A percentile compares a stretch with the other conserved stretches of the same genome.
Conservation (phyloP, 139 green algal genomes). For the Tetratostichococcus sp. region DNA sequence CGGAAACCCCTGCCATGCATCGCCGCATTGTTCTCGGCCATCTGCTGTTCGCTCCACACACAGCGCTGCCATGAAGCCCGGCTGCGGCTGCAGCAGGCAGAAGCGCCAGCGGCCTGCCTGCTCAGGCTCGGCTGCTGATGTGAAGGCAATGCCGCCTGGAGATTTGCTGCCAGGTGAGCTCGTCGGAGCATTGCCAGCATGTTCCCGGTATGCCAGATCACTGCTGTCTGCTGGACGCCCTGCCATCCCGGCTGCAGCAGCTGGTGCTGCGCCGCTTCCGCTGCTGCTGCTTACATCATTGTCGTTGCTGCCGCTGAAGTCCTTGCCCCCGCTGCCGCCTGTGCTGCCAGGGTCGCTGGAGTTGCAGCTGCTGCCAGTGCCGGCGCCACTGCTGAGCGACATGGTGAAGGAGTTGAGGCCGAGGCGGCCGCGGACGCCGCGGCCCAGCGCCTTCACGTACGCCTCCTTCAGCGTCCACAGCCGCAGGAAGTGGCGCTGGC, state of each 20-base stretch:
- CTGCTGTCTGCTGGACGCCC: no score
- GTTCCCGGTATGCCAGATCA: no score
- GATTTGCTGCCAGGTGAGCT: no score
- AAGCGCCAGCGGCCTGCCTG: constrained; percentile 25
- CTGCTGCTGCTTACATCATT: no score
- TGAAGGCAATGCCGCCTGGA: not conserved
- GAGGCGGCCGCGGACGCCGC: constrained; percentile 54
- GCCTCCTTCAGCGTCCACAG: constrained; percentile 82
- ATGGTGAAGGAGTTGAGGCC: no score
- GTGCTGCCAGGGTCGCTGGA: not conserved
- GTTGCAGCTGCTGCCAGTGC: no score
- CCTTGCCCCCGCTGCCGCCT: not conserved
- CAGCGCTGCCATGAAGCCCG: constrained; percentile 22
- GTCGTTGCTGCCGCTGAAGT: no score
- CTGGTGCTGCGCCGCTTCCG: no score
- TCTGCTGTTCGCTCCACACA: constrained; percentile 16
- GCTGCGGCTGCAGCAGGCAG: constrained; percentile 23
- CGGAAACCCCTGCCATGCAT: no score
- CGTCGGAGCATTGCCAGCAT: no score
- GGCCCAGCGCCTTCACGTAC: constrained; percentile 70
- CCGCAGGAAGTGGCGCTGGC: constrained; percentile 38
- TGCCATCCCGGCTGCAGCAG: no score
- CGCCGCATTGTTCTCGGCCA: not conserved
- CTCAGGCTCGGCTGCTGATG: not conserved
- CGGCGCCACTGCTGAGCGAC: no score